Evolutionary conservation across 1,284 basidiomycete species (phyloP), one percentile per base, ranked within the genome.

Genomic region (Boletus sp.): DNA sequence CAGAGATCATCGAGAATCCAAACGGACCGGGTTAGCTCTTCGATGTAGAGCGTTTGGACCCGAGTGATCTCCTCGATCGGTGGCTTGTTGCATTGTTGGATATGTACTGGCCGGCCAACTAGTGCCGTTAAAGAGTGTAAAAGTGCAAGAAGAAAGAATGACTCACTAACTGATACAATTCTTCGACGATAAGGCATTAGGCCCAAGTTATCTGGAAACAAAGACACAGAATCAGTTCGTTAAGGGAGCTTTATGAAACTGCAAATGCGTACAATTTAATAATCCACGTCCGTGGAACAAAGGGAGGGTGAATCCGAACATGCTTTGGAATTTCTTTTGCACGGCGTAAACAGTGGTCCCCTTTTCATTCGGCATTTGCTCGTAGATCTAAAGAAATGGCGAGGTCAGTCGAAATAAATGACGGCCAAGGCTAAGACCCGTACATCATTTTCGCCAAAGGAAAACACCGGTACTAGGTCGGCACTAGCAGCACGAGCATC

Each of bases 381-480:
- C 80, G 60, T 92, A 99, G 45, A 99, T 95, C 88, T 94, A 51
- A 2, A 41, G 23, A 37, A 43, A 33, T 2, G 44, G 32, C 29
- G 37, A 16, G 27, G 39, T 53, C 23, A 46, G 16, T 34, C 3
- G 30, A 16, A 3, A n/a, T 14, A 39, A 47, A 4, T 4, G 8
- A 9, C 12, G 12, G 20, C 10, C 27, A 39, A 32, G 14, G 27
- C 8, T 1, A 25, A 20, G n/a, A 39, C 9, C 74, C 86, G 59
- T 53, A 93, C 92, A 65, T 99, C 95, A 66, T 99, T 99, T 73
- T 99, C 95, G 16, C 95, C 95, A 60, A 99, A 99, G 1, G 91
- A 94, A 62, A 96, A 96, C 1, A 95, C 92, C 0, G 94, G 94
- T 0, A 97, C 94, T 8, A 97, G 75, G 60, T 93, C 89, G 36